Evolutionary conservation across 495 filamentous ascomycete genomes (phyloP).

Genomic region (Daldinia caldariorum): DNA sequence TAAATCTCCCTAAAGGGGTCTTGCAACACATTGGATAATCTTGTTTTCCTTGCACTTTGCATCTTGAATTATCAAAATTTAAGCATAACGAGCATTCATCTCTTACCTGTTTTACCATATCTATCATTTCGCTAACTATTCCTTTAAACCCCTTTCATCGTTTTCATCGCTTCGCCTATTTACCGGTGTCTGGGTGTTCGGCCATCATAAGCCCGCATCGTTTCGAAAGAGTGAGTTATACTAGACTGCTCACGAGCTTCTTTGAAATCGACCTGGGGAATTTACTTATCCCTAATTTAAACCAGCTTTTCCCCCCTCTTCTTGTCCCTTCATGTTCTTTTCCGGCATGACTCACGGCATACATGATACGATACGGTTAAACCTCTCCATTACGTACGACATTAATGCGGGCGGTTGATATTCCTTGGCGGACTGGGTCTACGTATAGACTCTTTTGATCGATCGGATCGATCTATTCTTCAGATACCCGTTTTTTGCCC

Average conservation of each 20-base stretch:
- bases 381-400: conserved; percentile 34
- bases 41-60: conserved; percentile 30
- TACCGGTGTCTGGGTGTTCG: conserved; percentile 21
- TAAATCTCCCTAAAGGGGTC: conserved; percentile 8
- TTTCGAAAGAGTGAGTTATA: conserved; percentile 21
- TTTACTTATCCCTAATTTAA: not conserved
- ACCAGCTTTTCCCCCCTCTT: conserved; percentile 12
- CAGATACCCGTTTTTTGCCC: conserved; percentile 42
- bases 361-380: conserved; percentile 41
- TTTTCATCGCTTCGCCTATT: conserved; percentile 21
- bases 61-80: conserved; percentile 40
- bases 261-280: conserved; percentile 6
- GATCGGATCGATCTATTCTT: conserved; percentile 43
- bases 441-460: conserved; percentile 34
- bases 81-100: conserved; percentile 36
- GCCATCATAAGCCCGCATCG: conserved; percentile 3
- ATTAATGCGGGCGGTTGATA: conserved; percentile 20
- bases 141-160: conserved; percentile 16
- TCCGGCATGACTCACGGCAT: conserved; percentile 40
- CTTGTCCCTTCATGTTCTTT: conserved; percentile 21
- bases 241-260: conserved; percentile 8
- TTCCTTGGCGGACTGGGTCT: conserved; percentile 30
- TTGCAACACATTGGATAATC: conserved; percentile 30
- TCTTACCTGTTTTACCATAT: conserved; percentile 29
- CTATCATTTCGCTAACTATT: conserved; percentile 19